Percentiles rank a stretch among this genome's conserved stretches.
Evolutionary conservation across 768 basidiomycete genomes (phyloP).

Genomic region (Cyclocybe cylindracea): DNA sequence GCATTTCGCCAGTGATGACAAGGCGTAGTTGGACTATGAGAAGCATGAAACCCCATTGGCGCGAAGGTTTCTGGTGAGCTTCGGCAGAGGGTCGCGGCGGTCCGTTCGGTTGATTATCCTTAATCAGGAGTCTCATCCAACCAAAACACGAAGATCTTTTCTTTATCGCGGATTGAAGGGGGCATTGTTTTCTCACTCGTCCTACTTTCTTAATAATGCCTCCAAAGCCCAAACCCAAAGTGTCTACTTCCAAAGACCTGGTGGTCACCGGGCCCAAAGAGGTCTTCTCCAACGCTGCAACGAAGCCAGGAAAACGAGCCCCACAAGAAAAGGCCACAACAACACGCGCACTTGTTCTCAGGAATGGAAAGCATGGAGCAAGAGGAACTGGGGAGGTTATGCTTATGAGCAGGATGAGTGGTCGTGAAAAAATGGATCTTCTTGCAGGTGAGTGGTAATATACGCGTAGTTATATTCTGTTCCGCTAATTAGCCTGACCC

Average conservation of each 20-base stretch:
- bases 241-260: conserved; percentile 45
- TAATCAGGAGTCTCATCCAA: too few relatives aligned
- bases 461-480: conserved; percentile 3
- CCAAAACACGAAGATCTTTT: too few relatives aligned
- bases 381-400: conserved; percentile 71
- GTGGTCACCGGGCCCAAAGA: conserved; percentile 58
- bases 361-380: conserved; percentile 75
- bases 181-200: neutral
- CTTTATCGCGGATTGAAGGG: too few relatives aligned
- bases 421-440: conserved; percentile 79
- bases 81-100: too few relatives aligned
- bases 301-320: conserved; percentile 39
- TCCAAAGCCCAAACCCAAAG: conserved; percentile 19
- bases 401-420: conserved; percentile 59
- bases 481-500: conserved; percentile 11
- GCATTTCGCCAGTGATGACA: neutral
- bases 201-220: conserved; percentile 18
- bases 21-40: too few relatives aligned
- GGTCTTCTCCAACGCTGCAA: conserved; percentile 33
- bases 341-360: conserved; percentile 68
- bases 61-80: too few relatives aligned
- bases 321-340: conserved; percentile 44
- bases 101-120: too few relatives aligned
- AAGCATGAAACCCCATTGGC: too few relatives aligned
- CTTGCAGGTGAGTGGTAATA: conserved; percentile 57